Percentiles rank a stretch among this genome's conserved stretches.
Evolutionary conservation across 805 yeast genomes (phyloP).

Genomic region (Candida mattraensis): DNA sequence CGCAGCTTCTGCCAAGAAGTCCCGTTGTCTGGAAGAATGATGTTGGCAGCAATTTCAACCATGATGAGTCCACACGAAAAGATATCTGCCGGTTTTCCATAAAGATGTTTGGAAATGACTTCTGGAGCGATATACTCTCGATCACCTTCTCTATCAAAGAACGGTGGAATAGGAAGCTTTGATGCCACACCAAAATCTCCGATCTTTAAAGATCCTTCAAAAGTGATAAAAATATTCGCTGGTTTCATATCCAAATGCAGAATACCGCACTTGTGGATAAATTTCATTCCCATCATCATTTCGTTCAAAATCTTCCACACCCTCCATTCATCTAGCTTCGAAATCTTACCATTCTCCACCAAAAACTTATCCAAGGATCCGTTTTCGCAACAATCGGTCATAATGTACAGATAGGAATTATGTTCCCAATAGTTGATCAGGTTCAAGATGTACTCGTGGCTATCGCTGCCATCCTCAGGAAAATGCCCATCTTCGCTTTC

Average conservation of each 20-base stretch:
- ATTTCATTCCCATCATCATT: slow-evolving; percentile 72
- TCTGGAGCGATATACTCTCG: slow-evolving; percentile 98
- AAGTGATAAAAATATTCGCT: slow-evolving; percentile 89
- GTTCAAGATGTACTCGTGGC: slow-evolving; percentile 74
- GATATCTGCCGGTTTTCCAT: slow-evolving; percentile 90
- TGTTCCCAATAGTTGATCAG: slow-evolving; percentile 86
- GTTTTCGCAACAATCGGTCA: slow-evolving; percentile 92
- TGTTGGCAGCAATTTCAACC: slow-evolving; percentile 95
- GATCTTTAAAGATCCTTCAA: slow-evolving; percentile 90
- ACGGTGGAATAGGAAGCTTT: slow-evolving; percentile 66
- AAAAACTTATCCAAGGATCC: slow-evolving; percentile 85
- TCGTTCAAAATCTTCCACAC: slow-evolving; percentile 96
- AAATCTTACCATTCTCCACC: slow-evolving; percentile 69
- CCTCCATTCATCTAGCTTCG: slow-evolving; percentile 91
- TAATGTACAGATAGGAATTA: slow-evolving; percentile 73
- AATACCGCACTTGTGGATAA: slow-evolving; percentile 73
- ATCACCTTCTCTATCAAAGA: slow-evolving; percentile 93
- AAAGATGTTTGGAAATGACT: slow-evolving; percentile 74
- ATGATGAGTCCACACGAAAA: slow-evolving; percentile 92
- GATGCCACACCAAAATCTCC: slow-evolving; percentile 98
- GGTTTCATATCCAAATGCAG: slow-evolving; percentile 93
- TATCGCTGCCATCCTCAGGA: slow-evolving; percentile 45
- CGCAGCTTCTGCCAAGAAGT: slow-evolving; percentile 94
- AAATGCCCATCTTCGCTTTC: slow-evolving; percentile 16
- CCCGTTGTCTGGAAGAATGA: slow-evolving; percentile 93